Evolutionary conservation across 192 early-diverging fungal species (phyloP).

Genomic region (Neocallimastix lanati): DNA sequence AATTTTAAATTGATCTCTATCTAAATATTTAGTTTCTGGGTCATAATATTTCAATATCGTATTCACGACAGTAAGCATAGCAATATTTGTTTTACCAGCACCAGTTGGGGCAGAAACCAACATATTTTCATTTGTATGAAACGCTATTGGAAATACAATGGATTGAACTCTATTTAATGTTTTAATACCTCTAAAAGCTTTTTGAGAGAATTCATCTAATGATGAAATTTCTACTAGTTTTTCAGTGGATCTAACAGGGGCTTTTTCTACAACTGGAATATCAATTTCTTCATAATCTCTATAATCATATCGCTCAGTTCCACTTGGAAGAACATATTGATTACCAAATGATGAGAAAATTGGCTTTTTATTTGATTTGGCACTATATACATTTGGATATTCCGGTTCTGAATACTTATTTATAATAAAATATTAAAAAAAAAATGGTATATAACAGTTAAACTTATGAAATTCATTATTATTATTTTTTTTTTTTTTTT

Average conservation of each 20-base stretch:
- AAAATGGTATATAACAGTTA: too few species aligned
- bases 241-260: constrained; percentile 46
- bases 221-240: constrained; percentile 36
- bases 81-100: constrained; percentile 94
- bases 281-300: constrained; percentile 78
- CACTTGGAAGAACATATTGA: background rate
- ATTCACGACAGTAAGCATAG: constrained; percentile 79
- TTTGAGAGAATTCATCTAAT: constrained; percentile 50
- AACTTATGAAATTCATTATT: too few species aligned
- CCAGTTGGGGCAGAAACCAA: constrained; percentile 96
- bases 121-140: constrained; percentile 92
- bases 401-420: background rate
- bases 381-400: background rate
- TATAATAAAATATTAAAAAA: too few species aligned
- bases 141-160: constrained; percentile 84
- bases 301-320: background rate
- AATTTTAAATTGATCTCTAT: constrained; percentile 87
- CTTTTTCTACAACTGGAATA: constrained; percentile 58
- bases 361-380: background rate
- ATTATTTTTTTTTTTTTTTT: too few species aligned
- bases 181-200: constrained; percentile 64
- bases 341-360: background rate
- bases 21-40: constrained; percentile 26
- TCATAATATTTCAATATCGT: constrained; percentile 46
- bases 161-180: constrained; percentile 89